phyloP scores from a whole-genome alignment of 257 asterid genomes.

The Petrea volubilis region DNA sequence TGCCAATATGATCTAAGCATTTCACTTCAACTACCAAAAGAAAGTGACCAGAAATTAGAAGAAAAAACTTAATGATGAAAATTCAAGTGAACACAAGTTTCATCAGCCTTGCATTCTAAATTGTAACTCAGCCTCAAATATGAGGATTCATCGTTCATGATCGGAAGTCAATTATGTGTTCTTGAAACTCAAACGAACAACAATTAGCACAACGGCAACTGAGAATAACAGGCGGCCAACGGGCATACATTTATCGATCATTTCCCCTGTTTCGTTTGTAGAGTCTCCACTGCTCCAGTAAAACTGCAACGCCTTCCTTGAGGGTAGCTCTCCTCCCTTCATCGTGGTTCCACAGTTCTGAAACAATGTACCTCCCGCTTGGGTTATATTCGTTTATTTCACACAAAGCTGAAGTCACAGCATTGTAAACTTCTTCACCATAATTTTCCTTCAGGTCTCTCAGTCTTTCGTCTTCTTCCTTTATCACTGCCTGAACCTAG shows the following conservation, averaged over 20 bases:
- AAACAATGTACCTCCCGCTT: conserved; percentile 68
- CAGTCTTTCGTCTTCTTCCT: conserved; percentile 73
- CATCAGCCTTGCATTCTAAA: background rate
- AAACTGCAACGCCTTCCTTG: conserved; percentile 64
- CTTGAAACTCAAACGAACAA: background rate
- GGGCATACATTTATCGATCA: conserved; percentile 25
- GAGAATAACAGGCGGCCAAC: background rate
- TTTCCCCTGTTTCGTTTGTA: conserved; percentile 33
- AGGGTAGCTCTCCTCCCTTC: conserved; percentile 69
- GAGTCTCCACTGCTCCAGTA: conserved; percentile 59
- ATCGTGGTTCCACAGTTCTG: conserved; percentile 81
- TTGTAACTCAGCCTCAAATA: conserved; percentile 16
- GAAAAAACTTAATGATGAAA: background rate
- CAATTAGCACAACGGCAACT: conserved; percentile 12
- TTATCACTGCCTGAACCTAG: conserved; percentile 50
- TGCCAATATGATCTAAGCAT: too few relatives aligned
- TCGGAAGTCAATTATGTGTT: conserved; percentile 22
- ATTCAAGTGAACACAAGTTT: background rate
- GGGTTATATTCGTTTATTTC: conserved; percentile 89
- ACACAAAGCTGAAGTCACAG: conserved; percentile 56
- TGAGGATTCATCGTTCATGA: conserved; percentile 29
- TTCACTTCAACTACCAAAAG: background rate
- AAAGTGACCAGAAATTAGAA: background rate
- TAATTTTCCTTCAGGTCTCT: conserved; percentile 58
- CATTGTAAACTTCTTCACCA: conserved; percentile 57